Base-by-base conservation (phyloP, 495 filamentous ascomycete species). In the Annulohypoxylon stygium region DNA sequence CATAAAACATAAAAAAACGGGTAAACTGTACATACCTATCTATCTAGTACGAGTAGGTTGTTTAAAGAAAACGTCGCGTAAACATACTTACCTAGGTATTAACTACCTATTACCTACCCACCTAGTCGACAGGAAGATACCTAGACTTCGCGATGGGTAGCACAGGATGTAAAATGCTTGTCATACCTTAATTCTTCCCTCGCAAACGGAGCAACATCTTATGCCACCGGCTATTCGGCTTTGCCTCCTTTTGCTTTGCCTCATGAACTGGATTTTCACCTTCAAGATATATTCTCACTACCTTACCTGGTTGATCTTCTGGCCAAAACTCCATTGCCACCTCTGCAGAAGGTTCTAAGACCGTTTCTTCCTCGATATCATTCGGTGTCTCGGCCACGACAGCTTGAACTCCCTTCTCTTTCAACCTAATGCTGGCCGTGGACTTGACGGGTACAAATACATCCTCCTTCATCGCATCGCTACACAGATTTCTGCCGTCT, bases 311-410 rank as follows among this genome's bases (percentile, higher is more conserved):
- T 20, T 68, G 33, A 33, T 68, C 55, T 11, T 68, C 65, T 14
- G 41, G 20, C 55, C 65, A 68, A 20, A 68, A 68, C 30, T 67
- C 54, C 65, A 67, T 67, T 5, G 14, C 53, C 12, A 43, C 12
- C 0, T 12, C 0, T 12, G 26, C 14, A n/a, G 7, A n/a, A 14
- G 39, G 39, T 43, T n/a, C 39, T 43, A n/a, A 53, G 10, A 25
- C 16, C 25, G 9, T 33, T 23, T 11, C 23, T n/a, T 10, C 51
- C 10, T 18, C 51, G 1, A 33, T 12, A 0, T 8, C 30, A 30
- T 30, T 30, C 30, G 3, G 30, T 30, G 30, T 30, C 30, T 30
- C 30, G 30, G 30, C 30, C 5, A 30, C 30, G 0, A 12, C 18
- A 34, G 3, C 14, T 14, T 3, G 11, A 14, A 2, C 33, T 16